Base-by-base conservation (phyloP, 2,329 filamentous ascomycete species). In the Diaporthe sp. region DNA sequence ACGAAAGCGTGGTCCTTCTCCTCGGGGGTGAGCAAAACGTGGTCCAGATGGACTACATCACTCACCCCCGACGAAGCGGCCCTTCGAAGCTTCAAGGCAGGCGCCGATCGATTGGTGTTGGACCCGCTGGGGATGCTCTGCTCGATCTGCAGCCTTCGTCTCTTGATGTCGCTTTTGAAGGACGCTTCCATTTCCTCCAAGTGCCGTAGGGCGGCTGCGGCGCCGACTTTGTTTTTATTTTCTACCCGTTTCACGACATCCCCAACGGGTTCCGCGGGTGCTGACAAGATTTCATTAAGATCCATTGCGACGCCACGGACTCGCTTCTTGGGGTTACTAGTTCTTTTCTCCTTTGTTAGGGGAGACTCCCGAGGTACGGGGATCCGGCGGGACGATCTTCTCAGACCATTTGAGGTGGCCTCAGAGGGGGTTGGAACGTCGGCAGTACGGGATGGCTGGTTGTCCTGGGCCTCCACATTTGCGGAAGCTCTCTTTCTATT, bases 121-220 rank as follows among this genome's bases (percentile, higher is more conserved):
- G 37, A 25, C 15, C 77, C 70, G 4, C 50, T 42, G 7, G 85
- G 73, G 6, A 82, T 77, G 7, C 85, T 87, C 39, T 83, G 81
- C 73, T 87, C 83, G 3, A 90, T 76, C n/a, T 85, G 85, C 0
- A 85, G 77, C 47, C 88, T 86, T 75, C 89, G 87, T 30, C 80
- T 82, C 73, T 86, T 86, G 13, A 85, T 84, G 8, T 82, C 83
- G 6, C 80, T 81, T 37, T 84, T 83, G 3, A 90, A 78, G n/a
- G 82, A 81, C 22, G 84, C 80, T 59, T 89, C 88, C 86, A 89
- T 89, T 76, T 86, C 82, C 7, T 82, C 84, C 35, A 89, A 80
- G n/a, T 83, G 82, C n/a, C 83, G 82, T 75, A 87, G 83, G 25
- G 86, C 86, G 25, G 86, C 86, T 4, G 81, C 76, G 12, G 85